Evolutionary conservation across 1,139 yeast genomes (phyloP), one percentile per base, ranked within the genome.

Genomic region (Yamadazyma spencermartinsiae): DNA sequence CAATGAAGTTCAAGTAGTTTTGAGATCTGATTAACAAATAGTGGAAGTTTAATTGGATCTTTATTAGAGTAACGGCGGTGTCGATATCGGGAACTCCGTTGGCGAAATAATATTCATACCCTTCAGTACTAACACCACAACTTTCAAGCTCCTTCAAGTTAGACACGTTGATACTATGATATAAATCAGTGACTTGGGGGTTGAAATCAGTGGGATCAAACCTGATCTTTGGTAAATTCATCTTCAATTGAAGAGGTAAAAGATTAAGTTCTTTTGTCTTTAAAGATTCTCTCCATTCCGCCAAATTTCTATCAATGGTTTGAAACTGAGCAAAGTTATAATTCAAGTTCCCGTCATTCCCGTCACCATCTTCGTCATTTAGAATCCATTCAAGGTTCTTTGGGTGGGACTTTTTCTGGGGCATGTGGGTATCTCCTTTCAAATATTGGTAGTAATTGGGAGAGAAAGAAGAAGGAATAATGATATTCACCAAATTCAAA

Each of bases 311-410:
- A 49, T 72, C 78, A 35, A 72, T 72, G 4, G 67, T 63, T 23
- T 66, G 56, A 44, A 72, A 72, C 42, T 72, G 78, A 39, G 63
- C 64, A 41, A 66, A 71, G 45, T 72, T 72, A 48, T 72, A 72
- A 44, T 72, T 72, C 49, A 72, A 63, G 43, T 72, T 72, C 12
- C 78, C 78, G 50, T 72, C 78, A 45, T 71, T 72, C 11, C 76
- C 76, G 50, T 72, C 77, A 19, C 76, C 76, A 48, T 70, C 78
- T 44, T 70, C 75, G 44, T 72, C 75, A 44, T 70, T 71, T 28
- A 71, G 56, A 20, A 72, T 69, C 75, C 76, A 70, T 43, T 72
- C 76, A 23, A 72, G 51, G 37, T 60, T 68, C 34, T 60, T 61
- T 3, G 61, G 63, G 23, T 61, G 50, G 39, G 49, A 49, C 14